A percentile compares a stretch with the other conserved stretches of the same genome.
Conservation (phyloP, 1,139 yeast species). For the Lodderomyces elongisporus region DNA sequence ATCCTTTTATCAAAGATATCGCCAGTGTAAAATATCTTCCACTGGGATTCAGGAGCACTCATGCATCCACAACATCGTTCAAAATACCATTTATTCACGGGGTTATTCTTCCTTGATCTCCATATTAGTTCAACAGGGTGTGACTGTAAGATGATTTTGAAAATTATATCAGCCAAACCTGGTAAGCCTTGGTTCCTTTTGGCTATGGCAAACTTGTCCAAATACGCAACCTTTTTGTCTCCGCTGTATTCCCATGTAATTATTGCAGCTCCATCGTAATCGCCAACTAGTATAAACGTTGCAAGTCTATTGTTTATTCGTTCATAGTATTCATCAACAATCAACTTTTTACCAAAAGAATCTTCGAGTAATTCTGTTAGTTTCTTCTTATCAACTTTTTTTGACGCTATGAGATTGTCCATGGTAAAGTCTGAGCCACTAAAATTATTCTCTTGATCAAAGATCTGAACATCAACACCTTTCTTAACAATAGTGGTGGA, state of each 20-base stretch:
- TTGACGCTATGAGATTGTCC: conserved; percentile 40
- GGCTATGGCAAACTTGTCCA: conserved; percentile 91
- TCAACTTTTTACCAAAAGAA: conserved; percentile 70
- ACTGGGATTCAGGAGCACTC: conserved; percentile 46
- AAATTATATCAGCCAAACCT: conserved; percentile 89
- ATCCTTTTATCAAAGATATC: conserved; percentile 37
- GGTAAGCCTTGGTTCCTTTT: conserved; percentile 82
- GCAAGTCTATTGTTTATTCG: conserved; percentile 67
- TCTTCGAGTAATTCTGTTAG: conserved; percentile 64
- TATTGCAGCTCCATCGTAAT: conserved; percentile 93
- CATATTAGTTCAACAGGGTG: conserved; percentile 77
- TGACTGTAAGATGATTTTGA: conserved; percentile 67
- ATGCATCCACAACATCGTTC: conserved; percentile 79
- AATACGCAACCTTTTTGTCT: conserved; percentile 49
- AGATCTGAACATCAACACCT: conserved; percentile 63
- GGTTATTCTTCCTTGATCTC: conserved; percentile 82
- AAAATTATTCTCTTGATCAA: conserved; percentile 32
- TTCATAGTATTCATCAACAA: conserved; percentile 56
- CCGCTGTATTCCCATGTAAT: conserved; percentile 66
- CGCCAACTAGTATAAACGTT: conserved; percentile 79
- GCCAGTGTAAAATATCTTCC: conserved; percentile 73
- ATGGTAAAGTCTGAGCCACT: conserved; percentile 28
- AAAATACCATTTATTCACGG: conserved; percentile 96
- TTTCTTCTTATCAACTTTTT: conserved; percentile 50
- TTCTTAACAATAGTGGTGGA: conserved; percentile 76